Evolutionary conservation across 805 yeast species (phyloP), one percentile per base, ranked within the genome.

Genomic region (Debaryomyces prosopidis): DNA sequence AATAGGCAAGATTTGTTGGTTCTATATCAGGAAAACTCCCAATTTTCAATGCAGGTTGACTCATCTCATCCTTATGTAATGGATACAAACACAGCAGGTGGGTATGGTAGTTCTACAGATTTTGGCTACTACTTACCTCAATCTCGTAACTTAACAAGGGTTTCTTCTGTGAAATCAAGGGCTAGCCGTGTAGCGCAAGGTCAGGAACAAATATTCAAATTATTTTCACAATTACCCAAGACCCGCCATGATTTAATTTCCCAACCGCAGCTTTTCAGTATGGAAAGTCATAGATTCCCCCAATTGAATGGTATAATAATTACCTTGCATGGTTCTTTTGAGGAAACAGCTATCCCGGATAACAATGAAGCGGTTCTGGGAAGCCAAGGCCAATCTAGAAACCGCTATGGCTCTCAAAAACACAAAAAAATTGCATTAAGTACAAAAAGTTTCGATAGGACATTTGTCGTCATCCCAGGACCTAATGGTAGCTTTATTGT

Each of bases 391-490:
- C 27, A 27, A 14, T 51, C 54, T 8, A 49, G 53, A 42, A 54
- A 58, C 38, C 42, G 59, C 27, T 54, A 51, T 27, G 42, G 49
- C 19, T 38, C 48, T 46, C 58, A 43, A 51, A 58, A 48, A 47
- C 58, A 59, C 40, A 68, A 69, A 43, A 66, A 64, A 45, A 44
- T 60, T 16, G 62, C 75, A 26, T 66, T 84, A 30, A 69, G 79
- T 4, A 75, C 74, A 53, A 85, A 94, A 60, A 81, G 94, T 8
- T 94, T 94, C 64, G 99, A 94, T 63, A 77, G 99, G 59, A 76
- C 85, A 0, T 82, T 94, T 60, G 73, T 88, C n/a, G 84, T 90
- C 1, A 82, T 87, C 11, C 84, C 84, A 1, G 85, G 84, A 11
- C 79, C 82, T 14, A 76, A 77, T 45, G 87, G 90, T 4, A 69